Evolutionary conservation across 495 filamentous ascomycete genomes (phyloP), one percentile per base, ranked within the genome.

Genomic region (Opeltia flavorubescens): DNA sequence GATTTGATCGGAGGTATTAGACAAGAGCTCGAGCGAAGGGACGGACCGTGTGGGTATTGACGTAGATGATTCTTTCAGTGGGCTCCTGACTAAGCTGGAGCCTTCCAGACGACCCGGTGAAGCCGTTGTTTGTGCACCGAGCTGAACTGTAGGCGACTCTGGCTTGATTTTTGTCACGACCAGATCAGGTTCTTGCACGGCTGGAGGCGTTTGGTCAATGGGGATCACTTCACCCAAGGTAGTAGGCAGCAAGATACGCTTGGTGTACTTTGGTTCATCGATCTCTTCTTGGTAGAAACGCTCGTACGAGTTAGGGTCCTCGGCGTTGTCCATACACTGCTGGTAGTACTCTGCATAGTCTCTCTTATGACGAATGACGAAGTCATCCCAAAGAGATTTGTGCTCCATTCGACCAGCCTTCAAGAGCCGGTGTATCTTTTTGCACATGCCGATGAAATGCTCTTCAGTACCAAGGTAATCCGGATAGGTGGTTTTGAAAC

Each of bases 311-410:
- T 53, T 40, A 9, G 50, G 31, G 33, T 58, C 50, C 34, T 55
- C 50, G 15, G 33, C 47, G n/a, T 53, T 45, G 20, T 58, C 53
- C n/a, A 44, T 35, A 40, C 55, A 56, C 21, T 59, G 39, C 38
- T 60, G 49, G 2, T 66, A 26, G 43, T 73, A 61, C 24, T 39
- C 44, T 3, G 59, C 56, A 28, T 70, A 74, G 6, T 63, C 57
- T n/a, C 59, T 46, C 26, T 65, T 54, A 49, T 72, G 58, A 49
- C 62, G 59, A 24, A 70, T 69, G 44, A 86, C 66, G 53, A 83
- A 83, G 47, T 87, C 82, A 56, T 87, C 83, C 60, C 76, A 86
- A 0, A 82, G 49, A 31, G 65, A 75, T 20, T 66, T 67, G 28
- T 67, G 63, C 20, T 66, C 48, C 23, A 79, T 46, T 15, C 60